phyloP scores from a whole-genome alignment of 2,329 filamentous ascomycete genomes.

The Sarocladiaceae sp. region DNA sequence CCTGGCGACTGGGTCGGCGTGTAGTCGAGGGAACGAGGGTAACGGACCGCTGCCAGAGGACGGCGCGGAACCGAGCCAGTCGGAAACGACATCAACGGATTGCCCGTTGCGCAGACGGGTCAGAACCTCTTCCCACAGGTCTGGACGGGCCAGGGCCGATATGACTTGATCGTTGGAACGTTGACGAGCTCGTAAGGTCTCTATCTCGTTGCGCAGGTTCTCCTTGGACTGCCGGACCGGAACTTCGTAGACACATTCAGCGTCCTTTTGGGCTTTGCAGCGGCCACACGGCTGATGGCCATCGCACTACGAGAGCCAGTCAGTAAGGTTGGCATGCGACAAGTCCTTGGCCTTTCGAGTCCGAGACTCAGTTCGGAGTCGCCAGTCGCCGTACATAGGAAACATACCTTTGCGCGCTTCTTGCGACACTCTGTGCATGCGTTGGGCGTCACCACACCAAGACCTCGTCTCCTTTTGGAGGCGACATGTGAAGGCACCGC shows the following conservation, averaged over 20 bases:
- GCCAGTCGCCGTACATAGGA: neutral
- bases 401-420: constrained; percentile 52
- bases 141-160: constrained; percentile 43
- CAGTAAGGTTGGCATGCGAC: too few species aligned
- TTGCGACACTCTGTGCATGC: constrained; percentile 57
- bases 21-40: constrained; percentile 19
- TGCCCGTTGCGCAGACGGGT: constrained; percentile 47
- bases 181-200: constrained; percentile 47
- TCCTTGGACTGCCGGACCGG: constrained; percentile 60
- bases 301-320: constrained; percentile 43
- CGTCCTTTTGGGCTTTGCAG: constrained; percentile 47
- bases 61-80: constrained; percentile 39
- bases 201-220: constrained; percentile 53
- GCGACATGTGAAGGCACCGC: neutral
- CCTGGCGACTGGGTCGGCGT: neutral
- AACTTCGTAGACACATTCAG: constrained; percentile 55
- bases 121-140: constrained; percentile 49
- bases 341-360: too few species aligned
- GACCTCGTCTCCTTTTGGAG: constrained; percentile 47
- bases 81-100: constrained; percentile 47
- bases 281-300: constrained; percentile 49
- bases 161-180: constrained; percentile 50
- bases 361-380: too few species aligned
- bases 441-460: constrained; percentile 53
- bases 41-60: constrained; percentile 18